Percentiles rank a stretch among this genome's conserved stretches.
Evolutionary conservation across 163 green algal genomes (phyloP).

Genomic region (Scenedesmus sp.): DNA sequence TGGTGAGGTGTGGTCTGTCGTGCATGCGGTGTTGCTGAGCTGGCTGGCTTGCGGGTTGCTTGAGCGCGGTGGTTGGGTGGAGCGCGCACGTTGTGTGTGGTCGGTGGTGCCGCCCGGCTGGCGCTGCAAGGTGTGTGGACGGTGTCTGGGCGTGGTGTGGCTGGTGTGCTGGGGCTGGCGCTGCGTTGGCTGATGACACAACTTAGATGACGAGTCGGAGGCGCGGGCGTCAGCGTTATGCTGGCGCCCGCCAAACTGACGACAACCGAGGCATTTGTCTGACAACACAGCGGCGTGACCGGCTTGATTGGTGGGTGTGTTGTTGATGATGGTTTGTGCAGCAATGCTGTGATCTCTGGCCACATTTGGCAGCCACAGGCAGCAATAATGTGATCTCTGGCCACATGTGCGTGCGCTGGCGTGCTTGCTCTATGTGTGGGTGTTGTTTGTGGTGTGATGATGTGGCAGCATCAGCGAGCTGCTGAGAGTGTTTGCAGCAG

Average conservation of each 20-base stretch:
- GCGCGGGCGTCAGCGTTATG: constrained; percentile 51
- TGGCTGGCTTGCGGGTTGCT: background rate
- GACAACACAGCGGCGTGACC: constrained; percentile 46
- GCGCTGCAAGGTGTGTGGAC: too few relatives aligned
- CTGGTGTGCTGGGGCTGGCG: background rate
- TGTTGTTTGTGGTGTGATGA: background rate
- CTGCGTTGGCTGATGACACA: constrained; percentile 59
- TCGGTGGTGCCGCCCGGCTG: too few relatives aligned
- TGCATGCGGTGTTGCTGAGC: background rate
- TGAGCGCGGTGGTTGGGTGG: background rate
- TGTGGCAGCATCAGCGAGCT: background rate
- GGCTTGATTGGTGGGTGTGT: background rate
- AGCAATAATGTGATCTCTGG: too few relatives aligned
- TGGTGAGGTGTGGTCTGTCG: background rate
- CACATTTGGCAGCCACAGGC: too few relatives aligned
- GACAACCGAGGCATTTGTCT: constrained; percentile 76
- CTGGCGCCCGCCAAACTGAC: constrained; percentile 46
- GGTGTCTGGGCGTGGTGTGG: too few relatives aligned
- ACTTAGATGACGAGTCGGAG: constrained; percentile 73
- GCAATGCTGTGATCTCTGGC: too few relatives aligned
- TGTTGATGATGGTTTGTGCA: background rate
- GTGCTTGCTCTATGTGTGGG: background rate
- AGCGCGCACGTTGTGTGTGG: too few relatives aligned
- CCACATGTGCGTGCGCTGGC: too few relatives aligned
- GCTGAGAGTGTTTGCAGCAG: background rate